Conservation (phyloP, 306 rosid genomes). For the Carpinus viminea region DNA sequence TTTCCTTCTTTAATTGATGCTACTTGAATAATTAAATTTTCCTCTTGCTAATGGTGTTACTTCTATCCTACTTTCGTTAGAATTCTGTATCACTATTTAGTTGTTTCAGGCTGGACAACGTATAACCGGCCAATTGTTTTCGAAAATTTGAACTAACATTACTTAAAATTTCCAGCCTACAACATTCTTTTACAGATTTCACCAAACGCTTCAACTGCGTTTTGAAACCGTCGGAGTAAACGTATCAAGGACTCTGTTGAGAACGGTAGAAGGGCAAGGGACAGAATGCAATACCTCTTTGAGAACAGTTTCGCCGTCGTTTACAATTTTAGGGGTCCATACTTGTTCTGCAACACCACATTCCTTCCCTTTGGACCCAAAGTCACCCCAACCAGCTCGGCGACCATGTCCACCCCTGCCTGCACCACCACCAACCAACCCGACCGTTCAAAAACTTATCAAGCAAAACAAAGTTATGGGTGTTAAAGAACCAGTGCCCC, state of each 20-base stretch:
- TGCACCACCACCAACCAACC: conserved; percentile 39
- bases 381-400: conserved; percentile 85
- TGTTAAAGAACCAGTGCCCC: conserved; percentile 1
- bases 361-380: conserved; percentile 95
- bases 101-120: too few species aligned
- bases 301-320: conserved; percentile 94
- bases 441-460: conserved; percentile 7
- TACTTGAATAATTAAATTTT: not conserved
- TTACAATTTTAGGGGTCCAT: conserved; percentile 95
- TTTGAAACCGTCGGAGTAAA: too few species aligned
- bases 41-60: too few species aligned
- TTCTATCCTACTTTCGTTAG: not conserved
- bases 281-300: conserved; percentile 53
- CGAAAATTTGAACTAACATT: not conserved
- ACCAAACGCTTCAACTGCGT: too few species aligned
- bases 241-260: too few species aligned
- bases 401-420: conserved; percentile 87
- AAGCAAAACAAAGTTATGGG: conserved; percentile 19
- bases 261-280: not conserved
- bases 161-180: not conserved
- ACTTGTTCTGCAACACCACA: conserved; percentile 81
- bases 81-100: too few species aligned
- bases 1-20: not conserved
- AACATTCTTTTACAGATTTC: too few species aligned
- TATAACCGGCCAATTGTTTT: too few species aligned